Conservation (phyloP, 2,329 filamentous ascomycete genomes). For the Stachybotrys echinatus region DNA sequence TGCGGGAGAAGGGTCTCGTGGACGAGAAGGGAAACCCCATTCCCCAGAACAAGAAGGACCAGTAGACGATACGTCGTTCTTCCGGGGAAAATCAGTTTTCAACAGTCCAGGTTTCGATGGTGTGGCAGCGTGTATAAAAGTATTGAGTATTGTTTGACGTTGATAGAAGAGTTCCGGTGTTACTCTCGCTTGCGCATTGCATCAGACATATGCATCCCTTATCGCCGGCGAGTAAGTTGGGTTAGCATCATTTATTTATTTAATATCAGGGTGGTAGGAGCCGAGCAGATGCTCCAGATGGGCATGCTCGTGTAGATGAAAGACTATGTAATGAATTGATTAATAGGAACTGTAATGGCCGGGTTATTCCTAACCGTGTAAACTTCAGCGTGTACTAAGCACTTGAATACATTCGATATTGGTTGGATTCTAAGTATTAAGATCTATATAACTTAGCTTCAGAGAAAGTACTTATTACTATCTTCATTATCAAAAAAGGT, state of each 20-base stretch:
- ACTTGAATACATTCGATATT: no score
- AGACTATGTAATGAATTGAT: no score
- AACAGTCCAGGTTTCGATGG: neutral
- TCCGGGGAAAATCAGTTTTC: neutral
- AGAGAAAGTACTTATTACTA: no score
- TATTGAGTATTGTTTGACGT: neutral
- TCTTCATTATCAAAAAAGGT: no score
- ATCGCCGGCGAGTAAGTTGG: neutral
- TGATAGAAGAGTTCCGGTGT: neutral
- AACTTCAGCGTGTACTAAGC: no score
- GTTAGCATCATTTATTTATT: neutral
- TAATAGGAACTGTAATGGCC: no score
- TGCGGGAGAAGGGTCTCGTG: neutral
- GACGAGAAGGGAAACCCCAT: neutral
- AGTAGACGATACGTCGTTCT: no score
- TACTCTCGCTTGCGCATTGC: neutral
- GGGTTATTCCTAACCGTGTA: no score
- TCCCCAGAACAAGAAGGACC: neutral
- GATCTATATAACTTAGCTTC: no score
- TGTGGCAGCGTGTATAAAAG: neutral
- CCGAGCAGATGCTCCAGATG: no score
- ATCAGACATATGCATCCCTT: neutral
- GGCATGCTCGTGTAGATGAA: no score
- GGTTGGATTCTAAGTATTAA: no score
- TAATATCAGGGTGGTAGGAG: neutral